Base-by-base conservation (phyloP, 2,329 filamentous ascomycete genomes). In the Ceratocystis variospora region DNA sequence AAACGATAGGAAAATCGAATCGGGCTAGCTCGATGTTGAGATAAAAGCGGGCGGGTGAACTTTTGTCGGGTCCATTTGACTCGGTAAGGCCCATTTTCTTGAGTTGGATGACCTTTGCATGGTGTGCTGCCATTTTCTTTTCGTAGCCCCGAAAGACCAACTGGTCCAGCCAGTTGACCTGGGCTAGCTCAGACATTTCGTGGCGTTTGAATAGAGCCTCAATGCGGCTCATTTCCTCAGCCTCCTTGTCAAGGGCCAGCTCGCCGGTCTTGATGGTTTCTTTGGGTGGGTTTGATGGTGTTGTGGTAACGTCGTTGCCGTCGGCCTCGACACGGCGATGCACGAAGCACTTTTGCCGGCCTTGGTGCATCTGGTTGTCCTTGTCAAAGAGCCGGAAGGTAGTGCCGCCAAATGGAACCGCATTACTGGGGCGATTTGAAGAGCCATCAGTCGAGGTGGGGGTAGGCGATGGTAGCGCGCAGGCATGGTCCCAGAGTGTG, bases 1-100 rank as follows among this genome's bases (percentile, higher is more conserved):
- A 99, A 31, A 99, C 90, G 53, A 99, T 85, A 0, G 94, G 90
- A 71, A 96, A 96, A 73, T 99, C 94, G 73, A 96, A 99, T 10
- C 92, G 86, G 12, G 92, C 92, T 61, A 99, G 84, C 72, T 99
- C 94, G 62, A 99, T 82, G 72, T 95, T 91, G 19, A 99, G 83
- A 62, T 87, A 85, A 73, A 96, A 96, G 7, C 86, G 84, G 19
- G 69, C 69, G 1, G 66, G 41, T 7, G 71, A 69, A 12, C 63
- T 57, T 1, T 64, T 68, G 31, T 74, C 73, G n/a, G 73, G 69
- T 55, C 73, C 73, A 33, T 28, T 44, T 10, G 46, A 45, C 37
- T 68, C 67, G 33, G 48, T 66, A 10, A 68, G 44, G 22, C 67
- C 67, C 64, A 66, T 81, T 77, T 7, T 75, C 74, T 33, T 76